Percentiles rank a stretch among this genome's conserved stretches.
Conservation (phyloP, 2,329 filamentous ascomycete genomes). For the Nectriaceae sp. region DNA sequence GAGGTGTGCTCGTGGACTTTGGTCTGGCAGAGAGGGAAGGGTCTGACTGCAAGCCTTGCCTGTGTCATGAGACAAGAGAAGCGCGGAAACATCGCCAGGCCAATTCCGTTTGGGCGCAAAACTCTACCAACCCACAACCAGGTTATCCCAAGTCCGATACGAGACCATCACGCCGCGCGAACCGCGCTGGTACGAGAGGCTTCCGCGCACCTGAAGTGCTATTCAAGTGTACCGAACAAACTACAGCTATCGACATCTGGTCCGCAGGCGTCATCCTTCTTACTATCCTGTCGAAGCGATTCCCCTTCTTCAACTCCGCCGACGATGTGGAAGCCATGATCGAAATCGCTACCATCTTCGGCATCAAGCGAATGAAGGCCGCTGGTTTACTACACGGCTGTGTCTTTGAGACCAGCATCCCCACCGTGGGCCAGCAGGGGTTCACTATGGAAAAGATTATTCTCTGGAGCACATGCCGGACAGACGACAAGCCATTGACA, state of each 20-base stretch:
- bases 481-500: conserved; percentile 57
- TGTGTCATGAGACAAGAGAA: conserved; percentile 69
- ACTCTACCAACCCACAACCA: conserved; percentile 50
- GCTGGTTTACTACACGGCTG: conserved; percentile 85
- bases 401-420: conserved; percentile 89
- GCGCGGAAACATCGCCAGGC: conserved; percentile 63
- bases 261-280: conserved; percentile 94
- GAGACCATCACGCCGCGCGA: conserved; percentile 84
- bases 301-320: conserved; percentile 98
- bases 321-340: conserved; percentile 98
- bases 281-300: conserved; percentile 88
- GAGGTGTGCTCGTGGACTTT: conserved; percentile 96
- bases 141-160: conserved; percentile 90
- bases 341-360: conserved; percentile 95
- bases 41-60: conserved; percentile 75
- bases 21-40: conserved; percentile 88
- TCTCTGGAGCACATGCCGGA: conserved; percentile 87
- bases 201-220: conserved; percentile 96
- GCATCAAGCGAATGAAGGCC: conserved; percentile 77
- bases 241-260: conserved; percentile 94
- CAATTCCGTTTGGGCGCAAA: conserved; percentile 58
- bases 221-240: conserved; percentile 95
- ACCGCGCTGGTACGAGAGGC: conserved; percentile 90
- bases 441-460: conserved; percentile 93
- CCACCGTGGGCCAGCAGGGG: conserved; percentile 82